Evolutionary conservation across 2,329 filamentous ascomycete genomes (phyloP), one percentile per base, ranked within the genome.

Genomic region (Verticillium alfalfae): DNA sequence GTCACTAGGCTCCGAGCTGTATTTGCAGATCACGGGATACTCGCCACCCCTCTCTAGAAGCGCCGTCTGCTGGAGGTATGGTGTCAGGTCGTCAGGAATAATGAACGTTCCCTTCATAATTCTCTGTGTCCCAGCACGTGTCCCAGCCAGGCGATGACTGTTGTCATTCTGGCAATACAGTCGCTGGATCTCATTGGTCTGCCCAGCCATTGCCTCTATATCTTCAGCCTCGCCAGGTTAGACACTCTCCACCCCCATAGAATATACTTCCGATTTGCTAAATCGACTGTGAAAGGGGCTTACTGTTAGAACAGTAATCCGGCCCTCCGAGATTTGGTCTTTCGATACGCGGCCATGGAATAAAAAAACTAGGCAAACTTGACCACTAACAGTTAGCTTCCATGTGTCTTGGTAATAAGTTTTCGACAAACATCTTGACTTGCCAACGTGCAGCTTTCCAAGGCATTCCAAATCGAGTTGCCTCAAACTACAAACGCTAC

Each of bases 1-100:
- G 39, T 78, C 80, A 45, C 79, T 73, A 4, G 78, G 79, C 59
- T 78, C 75, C 0, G 79, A 73, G 31, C 77, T 76, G 34, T 45
- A 18, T 45, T 15, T 45, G 39, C 39, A 45, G 39, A 45, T 45
- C 16, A n/a, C 5, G 16, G 39, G 39, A 16, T 45, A 6, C 16
- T 45, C 16, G 39, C 16, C 16, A 5, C 13, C 12, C 18, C 18
- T 45, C 9, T 18, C 39, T 16, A 45, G n/a, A 16, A 45, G 39
- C 39, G n/a, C 39, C 73, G 73, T 60, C 80, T 16, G 12, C 41
- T 34, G 58, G 5, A 45, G 52, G 4, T 45, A 15, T 1, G 12
- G 16, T 2, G 16, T 3, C 7, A 45, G 16, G 39, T 45, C 39
- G 10, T 45, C 39, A 3, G 39, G 9, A n/a, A 45, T 15, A n/a